Evolutionary conservation across 2,329 filamentous ascomycete species (phyloP).

Genomic region (Aspergillus sp.): DNA sequence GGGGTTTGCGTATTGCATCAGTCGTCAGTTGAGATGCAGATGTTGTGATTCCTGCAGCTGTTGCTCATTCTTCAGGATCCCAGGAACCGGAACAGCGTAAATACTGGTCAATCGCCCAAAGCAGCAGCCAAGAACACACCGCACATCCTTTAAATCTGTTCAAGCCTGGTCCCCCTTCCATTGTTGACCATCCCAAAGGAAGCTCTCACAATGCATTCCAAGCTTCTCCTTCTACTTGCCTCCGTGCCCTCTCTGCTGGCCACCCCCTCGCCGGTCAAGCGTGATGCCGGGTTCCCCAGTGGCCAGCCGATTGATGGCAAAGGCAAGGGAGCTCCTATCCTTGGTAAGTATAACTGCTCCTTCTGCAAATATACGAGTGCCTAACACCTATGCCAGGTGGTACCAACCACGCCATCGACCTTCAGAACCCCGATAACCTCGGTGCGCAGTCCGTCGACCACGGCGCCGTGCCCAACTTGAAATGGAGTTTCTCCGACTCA

Average conservation of each 20-base stretch:
- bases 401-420: conserved; percentile 48
- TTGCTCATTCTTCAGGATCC: neutral
- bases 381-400: conserved; percentile 49
- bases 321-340: conserved; percentile 52
- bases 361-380: neutral
- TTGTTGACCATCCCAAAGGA: neutral
- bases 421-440: conserved; percentile 55
- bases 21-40: neutral
- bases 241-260: conserved; percentile 18
- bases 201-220: conserved; percentile 16
- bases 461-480: conserved; percentile 65
- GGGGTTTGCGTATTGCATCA: neutral
- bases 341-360: conserved; percentile 45
- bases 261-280: conserved; percentile 16
- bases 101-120: neutral
- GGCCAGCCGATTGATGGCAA: conserved; percentile 57
- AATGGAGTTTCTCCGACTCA: conserved; percentile 69
- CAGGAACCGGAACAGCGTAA: neutral
- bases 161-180: neutral
- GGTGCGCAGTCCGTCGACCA: conserved; percentile 62
- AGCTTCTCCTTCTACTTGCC: conserved; percentile 16
- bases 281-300: conserved; percentile 42
- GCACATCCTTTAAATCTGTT: neutral
- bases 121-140: neutral
- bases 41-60: neutral